Conservation (phyloP, 306 rosid genomes). For the Gleditsia sinensis region DNA sequence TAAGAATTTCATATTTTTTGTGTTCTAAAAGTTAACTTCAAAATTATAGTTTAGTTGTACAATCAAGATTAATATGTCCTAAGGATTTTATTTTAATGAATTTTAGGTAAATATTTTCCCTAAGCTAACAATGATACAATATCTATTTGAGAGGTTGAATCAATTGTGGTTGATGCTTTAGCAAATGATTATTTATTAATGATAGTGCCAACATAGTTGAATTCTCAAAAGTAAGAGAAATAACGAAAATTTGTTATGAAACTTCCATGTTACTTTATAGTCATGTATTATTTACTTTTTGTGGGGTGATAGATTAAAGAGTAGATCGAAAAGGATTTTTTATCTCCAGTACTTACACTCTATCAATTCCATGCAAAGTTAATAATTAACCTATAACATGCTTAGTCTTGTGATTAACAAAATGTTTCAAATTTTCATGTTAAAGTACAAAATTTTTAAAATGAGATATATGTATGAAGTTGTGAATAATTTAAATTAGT, state of each 20-base stretch:
- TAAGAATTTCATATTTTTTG: not conserved
- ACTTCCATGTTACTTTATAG: conserved; percentile 12
- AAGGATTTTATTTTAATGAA: conserved; percentile 13
- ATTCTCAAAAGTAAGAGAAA: conserved; percentile 65
- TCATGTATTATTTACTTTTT: conserved; percentile 11
- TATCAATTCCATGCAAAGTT: not conserved
- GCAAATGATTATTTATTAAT: conserved; percentile 82
- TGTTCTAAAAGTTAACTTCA: not conserved
- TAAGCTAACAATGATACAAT: conserved; percentile 61
- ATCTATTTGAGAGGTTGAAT: conserved; percentile 81
- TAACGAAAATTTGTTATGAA: not conserved
- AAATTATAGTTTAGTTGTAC: not conserved
- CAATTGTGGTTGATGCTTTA: conserved; percentile 66
- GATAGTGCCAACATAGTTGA: conserved; percentile 60
- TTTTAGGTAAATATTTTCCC: conserved; percentile 80
- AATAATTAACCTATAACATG: conserved; percentile 1
- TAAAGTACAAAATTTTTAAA: not conserved
- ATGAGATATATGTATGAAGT: not conserved
- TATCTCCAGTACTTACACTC: not conserved
- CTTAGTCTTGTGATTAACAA: not conserved
- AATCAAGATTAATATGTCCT: not conserved
- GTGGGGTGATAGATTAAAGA: not conserved
- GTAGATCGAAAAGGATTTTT: not conserved
- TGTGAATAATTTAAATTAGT: not conserved
- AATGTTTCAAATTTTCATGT: not conserved